Conservation (phyloP, 2,329 filamentous ascomycete species). For the Nannizziopsis arthrosporioides region DNA sequence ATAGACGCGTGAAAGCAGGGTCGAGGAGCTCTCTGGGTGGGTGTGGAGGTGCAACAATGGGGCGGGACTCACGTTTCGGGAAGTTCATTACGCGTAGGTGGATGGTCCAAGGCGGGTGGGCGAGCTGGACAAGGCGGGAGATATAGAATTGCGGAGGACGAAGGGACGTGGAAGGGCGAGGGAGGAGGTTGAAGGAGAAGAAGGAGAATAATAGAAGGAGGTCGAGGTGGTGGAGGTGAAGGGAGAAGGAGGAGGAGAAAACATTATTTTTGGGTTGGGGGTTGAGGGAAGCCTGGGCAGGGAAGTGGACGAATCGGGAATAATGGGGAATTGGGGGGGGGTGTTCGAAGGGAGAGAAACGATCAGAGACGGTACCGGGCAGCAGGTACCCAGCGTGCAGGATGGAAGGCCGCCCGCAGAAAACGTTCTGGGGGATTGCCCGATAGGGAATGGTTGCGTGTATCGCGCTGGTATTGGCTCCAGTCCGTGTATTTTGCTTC, state of each 20-base stretch:
- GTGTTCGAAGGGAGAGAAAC: too few relatives aligned
- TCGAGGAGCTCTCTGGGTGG: not conserved
- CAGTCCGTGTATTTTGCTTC: not conserved
- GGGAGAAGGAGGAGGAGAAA: constrained; percentile 8
- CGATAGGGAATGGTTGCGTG: not conserved
- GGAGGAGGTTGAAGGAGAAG: constrained; percentile 5
- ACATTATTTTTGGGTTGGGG: not conserved
- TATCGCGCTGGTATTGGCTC: not conserved
- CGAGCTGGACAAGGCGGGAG: not conserved
- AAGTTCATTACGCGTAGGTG: constrained; percentile 5
- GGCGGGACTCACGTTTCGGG: not conserved
- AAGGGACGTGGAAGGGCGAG: constrained; percentile 9
- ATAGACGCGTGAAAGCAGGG: constrained; percentile 1
- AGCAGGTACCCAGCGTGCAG: too few relatives aligned
- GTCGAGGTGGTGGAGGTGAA: constrained; percentile 1
- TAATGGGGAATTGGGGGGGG: constrained; percentile 1
- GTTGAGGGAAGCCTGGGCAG: not conserved
- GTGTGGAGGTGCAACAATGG: not conserved
- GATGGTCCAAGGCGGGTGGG: not conserved
- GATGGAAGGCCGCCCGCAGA: too few relatives aligned
- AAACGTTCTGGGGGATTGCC: not conserved
- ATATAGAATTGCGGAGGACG: constrained; percentile 11
- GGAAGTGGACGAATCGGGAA: constrained; percentile 4
- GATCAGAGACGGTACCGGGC: too few relatives aligned
- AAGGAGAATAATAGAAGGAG: not conserved